Evolutionary conservation across 306 rosid genomes (phyloP).

Genomic region (Begonia fuchsioides): DNA sequence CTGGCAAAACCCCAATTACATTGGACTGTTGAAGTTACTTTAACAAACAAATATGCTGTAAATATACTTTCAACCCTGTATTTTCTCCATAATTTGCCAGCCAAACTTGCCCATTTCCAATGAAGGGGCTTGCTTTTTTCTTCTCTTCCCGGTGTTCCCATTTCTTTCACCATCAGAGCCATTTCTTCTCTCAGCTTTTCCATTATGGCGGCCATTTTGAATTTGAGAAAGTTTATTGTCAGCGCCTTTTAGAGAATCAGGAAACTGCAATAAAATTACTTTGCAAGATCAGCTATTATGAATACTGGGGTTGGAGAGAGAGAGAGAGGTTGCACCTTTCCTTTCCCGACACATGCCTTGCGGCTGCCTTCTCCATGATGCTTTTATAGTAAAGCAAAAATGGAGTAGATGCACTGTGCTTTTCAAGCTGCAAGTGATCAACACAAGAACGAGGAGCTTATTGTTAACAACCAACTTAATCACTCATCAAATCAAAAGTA

Average conservation of each 20-base stretch:
- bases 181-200: constrained; percentile 10
- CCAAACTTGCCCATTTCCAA: no score
- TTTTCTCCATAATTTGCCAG: no score
- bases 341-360: constrained; percentile 33
- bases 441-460: no score
- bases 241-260: constrained; percentile 10
- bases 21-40: no score
- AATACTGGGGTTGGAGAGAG: constrained; percentile 5
- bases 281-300: constrained; percentile 1
- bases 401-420: constrained; percentile 31
- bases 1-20: no score
- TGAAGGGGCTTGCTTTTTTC: background rate
- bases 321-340: constrained; percentile 40
- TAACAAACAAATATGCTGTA: no score
- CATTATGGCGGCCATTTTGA: constrained; percentile 15
- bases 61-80: no score
- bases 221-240: constrained; percentile 25
- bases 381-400: constrained; percentile 69
- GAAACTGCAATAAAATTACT: constrained; percentile 23
- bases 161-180: constrained; percentile 5
- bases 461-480: no score
- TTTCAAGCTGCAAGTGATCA: constrained; percentile 44
- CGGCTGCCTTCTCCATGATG: constrained; percentile 56
- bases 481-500: constrained; percentile 1
- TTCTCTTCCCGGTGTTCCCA: constrained; percentile 2